Percentiles rank a stretch among this genome's conserved stretches.
These are phyloP conservation scores for Pythium rishiriense DNA, from an alignment of 352 stramenopile genomes.

Conservation along the genomic window DNA sequence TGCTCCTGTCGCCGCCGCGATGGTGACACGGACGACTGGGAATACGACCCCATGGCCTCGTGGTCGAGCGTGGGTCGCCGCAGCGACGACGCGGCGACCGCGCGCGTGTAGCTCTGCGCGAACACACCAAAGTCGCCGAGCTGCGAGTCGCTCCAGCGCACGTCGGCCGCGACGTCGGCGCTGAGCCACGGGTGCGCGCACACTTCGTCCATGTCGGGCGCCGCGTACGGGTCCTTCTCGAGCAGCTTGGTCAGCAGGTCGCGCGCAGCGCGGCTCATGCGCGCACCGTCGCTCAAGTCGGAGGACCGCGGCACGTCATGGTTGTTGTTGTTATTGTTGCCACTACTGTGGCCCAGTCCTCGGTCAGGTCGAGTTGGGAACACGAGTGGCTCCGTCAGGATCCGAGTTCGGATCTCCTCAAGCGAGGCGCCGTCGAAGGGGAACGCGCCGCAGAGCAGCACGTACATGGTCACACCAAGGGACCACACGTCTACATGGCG, in stretches of 20 bases:
- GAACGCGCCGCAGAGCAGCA: conserved; percentile 62
- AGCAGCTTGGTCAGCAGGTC: conserved; percentile 65
- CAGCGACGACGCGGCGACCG: conserved; percentile 38
- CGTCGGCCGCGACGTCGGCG: conserved; percentile 41
- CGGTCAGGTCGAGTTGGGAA: conserved; percentile 1
- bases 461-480: conserved; percentile 71
- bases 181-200: conserved; percentile 67
- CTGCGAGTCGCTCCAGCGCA: conserved; percentile 46
- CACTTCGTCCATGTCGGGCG: conserved; percentile 64
- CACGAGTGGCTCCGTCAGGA: conserved; percentile 29
- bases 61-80: conserved; percentile 10
- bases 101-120: conserved; percentile 40
- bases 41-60: conserved; percentile 1
- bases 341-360: not conserved
- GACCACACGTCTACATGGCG: conserved; percentile 75
- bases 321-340: not conserved
- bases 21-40: conserved; percentile 4
- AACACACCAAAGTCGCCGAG: conserved; percentile 48
- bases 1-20: not conserved
- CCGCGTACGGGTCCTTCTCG: conserved; percentile 44
- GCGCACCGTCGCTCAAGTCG: not conserved
- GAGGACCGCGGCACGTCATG: conserved; percentile 26
- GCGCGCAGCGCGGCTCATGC: conserved; percentile 62
- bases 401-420: conserved; percentile 30
- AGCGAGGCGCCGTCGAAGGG: conserved; percentile 39